A percentile compares a stretch with the other conserved stretches of the same genome.
phyloP scores from a whole-genome alignment of 2,329 filamentous ascomycete genomes.

The Venturia effusa region DNA sequence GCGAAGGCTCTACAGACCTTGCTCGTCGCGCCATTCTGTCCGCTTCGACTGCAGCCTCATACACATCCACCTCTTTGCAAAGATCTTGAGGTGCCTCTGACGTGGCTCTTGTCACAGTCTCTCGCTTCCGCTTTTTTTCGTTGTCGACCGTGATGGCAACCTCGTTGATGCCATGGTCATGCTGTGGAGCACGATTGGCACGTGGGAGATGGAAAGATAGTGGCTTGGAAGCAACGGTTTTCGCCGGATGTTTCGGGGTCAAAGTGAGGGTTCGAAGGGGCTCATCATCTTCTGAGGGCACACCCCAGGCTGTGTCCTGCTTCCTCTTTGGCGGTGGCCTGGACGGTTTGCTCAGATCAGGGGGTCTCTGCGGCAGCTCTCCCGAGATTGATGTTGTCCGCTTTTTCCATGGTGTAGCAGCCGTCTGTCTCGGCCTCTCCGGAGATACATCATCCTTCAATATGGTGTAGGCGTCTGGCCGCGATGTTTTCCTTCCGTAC shows the following conservation, averaged over 20 bases:
- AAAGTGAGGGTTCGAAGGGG: background rate
- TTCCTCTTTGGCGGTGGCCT: background rate
- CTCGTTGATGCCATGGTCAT: background rate
- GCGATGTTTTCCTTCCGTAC: conserved; percentile 24
- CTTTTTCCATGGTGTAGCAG: background rate
- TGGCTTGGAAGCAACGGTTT: background rate
- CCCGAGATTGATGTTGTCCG: background rate
- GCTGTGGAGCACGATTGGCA: background rate
- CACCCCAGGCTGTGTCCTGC: background rate
- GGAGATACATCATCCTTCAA: background rate
- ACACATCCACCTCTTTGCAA: background rate
- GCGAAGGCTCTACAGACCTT: background rate
- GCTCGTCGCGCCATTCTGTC: background rate
- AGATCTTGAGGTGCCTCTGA: background rate
- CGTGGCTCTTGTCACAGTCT: background rate
- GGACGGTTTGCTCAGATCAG: background rate
- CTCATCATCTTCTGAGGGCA: background rate
- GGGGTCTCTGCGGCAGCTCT: background rate
- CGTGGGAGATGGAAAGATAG: background rate
- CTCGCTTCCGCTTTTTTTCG: background rate
- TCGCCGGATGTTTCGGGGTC: background rate
- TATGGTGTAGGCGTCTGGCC: background rate
- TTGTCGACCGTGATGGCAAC: background rate
- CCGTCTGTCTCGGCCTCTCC: background rate
- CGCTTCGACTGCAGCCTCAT: background rate